A percentile compares a stretch with the other conserved stretches of the same genome.
Conservation (phyloP, 2,329 filamentous ascomycete genomes). For the Fusarium verrucosum region DNA sequence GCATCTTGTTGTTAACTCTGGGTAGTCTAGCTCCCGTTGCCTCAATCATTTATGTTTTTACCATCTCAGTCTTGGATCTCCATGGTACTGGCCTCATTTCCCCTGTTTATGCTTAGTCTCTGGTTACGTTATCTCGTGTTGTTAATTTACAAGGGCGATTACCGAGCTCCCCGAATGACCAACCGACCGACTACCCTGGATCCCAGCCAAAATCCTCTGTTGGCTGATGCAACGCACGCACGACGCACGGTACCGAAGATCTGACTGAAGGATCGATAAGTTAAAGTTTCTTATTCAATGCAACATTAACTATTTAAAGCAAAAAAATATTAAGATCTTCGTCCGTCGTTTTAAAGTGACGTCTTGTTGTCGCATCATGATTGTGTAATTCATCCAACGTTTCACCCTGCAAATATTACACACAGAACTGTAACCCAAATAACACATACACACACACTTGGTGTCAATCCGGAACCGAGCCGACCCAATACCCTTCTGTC, state of each 20-base stretch:
- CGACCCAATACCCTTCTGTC: neutral
- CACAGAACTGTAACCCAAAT: no score
- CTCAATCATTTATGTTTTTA: no score
- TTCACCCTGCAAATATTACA: neutral
- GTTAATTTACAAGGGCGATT: neutral
- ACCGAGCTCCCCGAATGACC: no score
- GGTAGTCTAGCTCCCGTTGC: no score
- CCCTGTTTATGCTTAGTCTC: neutral
- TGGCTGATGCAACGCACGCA: neutral
- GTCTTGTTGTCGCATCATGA: neutral
- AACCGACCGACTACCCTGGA: neutral
- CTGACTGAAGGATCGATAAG: neutral
- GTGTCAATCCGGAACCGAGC: neutral
- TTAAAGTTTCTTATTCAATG: neutral
- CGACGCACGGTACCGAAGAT: neutral
- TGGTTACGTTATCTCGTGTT: neutral
- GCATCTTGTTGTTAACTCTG: no score
- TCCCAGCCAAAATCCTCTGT: neutral
- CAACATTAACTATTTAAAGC: neutral
- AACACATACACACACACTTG: neutral
- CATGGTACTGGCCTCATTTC: no score
- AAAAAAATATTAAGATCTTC: neutral
- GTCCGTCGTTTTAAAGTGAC: neutral
- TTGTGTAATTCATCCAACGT: neutral
- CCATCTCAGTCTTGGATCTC: no score